phyloP scores from a whole-genome alignment of 768 basidiomycete genomes.

The Hygrocybe punicea region DNA sequence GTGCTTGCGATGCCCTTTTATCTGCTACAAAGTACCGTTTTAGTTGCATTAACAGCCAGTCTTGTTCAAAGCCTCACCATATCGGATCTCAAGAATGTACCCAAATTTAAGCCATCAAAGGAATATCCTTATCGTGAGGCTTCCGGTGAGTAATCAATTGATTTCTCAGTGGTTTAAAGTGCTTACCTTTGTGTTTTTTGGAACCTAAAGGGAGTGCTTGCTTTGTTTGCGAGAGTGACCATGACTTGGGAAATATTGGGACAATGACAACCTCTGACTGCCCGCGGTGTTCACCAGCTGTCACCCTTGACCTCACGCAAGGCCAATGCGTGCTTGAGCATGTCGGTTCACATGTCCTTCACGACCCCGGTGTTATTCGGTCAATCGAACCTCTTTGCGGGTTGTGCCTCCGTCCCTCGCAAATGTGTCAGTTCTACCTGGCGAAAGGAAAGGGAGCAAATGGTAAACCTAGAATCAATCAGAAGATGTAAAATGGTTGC shows the following conservation, averaged over 20 bases:
- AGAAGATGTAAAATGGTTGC: conserved; percentile 13
- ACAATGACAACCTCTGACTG: background rate
- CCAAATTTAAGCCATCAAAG: conserved; percentile 12
- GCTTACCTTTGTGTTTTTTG: background rate
- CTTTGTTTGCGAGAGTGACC: conserved; percentile 16
- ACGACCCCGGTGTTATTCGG: conserved; percentile 15
- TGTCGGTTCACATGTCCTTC: conserved; percentile 26
- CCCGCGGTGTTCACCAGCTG: conserved; percentile 4
- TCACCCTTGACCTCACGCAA: conserved; percentile 10
- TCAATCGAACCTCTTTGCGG: conserved; percentile 21
- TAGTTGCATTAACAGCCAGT: conserved; percentile 19
- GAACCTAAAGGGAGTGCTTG: conserved; percentile 16
- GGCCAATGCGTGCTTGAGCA: conserved; percentile 24
- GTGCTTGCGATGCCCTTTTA: conserved; percentile 16
- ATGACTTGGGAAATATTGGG: background rate
- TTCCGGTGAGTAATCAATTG: conserved; percentile 15
- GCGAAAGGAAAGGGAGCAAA: conserved; percentile 21
- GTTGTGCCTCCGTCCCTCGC: conserved; percentile 23
- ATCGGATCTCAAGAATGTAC: conserved; percentile 20
- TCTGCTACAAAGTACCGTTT: conserved; percentile 22
- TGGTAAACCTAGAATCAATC: conserved; percentile 14
- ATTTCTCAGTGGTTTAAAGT: background rate
- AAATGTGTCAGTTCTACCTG: conserved; percentile 19
- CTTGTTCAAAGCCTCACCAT: conserved; percentile 16
- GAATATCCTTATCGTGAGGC: conserved; percentile 21